These are phyloP conservation scores for Erodium texanum DNA, from an alignment of 441 rosid genomes.

Conservation along the genomic window DNA sequence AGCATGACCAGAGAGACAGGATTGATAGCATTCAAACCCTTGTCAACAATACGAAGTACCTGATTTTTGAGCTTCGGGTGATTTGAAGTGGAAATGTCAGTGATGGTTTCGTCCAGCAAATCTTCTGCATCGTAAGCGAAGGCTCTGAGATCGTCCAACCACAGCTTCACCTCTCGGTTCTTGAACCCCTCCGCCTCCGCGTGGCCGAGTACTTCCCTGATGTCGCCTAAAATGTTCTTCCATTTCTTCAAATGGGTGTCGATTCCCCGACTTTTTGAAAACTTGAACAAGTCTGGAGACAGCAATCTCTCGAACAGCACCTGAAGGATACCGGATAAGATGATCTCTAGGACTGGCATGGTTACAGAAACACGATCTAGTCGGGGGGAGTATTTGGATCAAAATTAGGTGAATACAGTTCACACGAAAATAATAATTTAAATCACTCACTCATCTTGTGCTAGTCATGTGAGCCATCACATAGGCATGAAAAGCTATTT, in stretches of 20 bases:
- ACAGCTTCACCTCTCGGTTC: not conserved
- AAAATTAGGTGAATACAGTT: too few species aligned
- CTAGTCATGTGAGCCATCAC: too few species aligned
- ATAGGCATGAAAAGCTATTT: not conserved
- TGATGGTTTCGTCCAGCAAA: conserved; percentile 30
- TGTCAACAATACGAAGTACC: not conserved
- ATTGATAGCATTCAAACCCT: not conserved
- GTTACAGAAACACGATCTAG: too few species aligned
- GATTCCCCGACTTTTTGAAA: not conserved
- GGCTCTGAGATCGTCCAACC: conserved; percentile 32
- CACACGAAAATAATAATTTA: too few species aligned
- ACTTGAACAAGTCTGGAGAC: not conserved
- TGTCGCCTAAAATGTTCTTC: not conserved
- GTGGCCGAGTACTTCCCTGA: conserved; percentile 17
- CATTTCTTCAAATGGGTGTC: not conserved
- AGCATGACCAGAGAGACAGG: not conserved
- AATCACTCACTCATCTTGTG: too few species aligned
- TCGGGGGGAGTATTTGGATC: too few species aligned
- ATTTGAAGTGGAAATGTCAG: not conserved
- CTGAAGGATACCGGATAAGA: not conserved
- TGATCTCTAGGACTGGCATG: not conserved
- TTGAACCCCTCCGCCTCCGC: conserved; percentile 26
- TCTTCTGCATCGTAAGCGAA: conserved; percentile 30
- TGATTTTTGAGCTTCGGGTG: not conserved
- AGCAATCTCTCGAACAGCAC: not conserved